Conservation (phyloP, 352 stramenopile genomes). For the Pythium sp. region DNA sequence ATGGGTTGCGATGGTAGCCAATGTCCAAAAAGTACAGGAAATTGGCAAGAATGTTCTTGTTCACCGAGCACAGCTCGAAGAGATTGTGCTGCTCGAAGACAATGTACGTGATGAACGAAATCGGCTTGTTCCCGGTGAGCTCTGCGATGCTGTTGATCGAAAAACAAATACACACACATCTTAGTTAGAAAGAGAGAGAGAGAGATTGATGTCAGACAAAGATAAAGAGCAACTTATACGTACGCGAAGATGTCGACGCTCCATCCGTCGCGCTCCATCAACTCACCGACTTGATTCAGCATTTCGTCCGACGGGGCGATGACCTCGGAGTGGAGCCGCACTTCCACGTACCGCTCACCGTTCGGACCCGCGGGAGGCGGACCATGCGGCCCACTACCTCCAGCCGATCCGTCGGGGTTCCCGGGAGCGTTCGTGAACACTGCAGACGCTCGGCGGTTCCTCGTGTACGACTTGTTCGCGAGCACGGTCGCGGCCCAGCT, state of each 20-base stretch:
- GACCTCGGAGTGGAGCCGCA: slow-evolving; percentile 60
- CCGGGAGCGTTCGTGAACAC: slow-evolving; percentile 32
- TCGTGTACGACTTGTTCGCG: slow-evolving; percentile 76
- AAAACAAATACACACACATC: neutral
- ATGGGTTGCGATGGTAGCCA: slow-evolving; percentile 78
- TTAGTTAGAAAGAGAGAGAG: neutral
- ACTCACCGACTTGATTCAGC: slow-evolving; percentile 58
- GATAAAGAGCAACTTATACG: slow-evolving; percentile 8
- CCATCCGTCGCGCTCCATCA: slow-evolving; percentile 78
- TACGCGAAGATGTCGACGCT: slow-evolving; percentile 74
- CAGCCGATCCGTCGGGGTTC: slow-evolving; percentile 9
- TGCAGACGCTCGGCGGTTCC: slow-evolving; percentile 54
- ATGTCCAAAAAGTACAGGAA: slow-evolving; percentile 81
- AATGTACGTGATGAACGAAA: slow-evolving; percentile 83
- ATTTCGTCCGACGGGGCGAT: slow-evolving; percentile 49
- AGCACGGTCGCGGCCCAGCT: slow-evolving; percentile 75
- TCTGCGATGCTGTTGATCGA: slow-evolving; percentile 41
- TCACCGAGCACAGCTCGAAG: slow-evolving; percentile 66
- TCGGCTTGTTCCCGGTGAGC: slow-evolving; percentile 64
- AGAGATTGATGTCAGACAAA: no score
- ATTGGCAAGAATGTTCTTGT: slow-evolving; percentile 75
- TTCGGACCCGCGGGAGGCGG: slow-evolving; percentile 12
- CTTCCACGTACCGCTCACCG: slow-evolving; percentile 37
- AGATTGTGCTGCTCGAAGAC: slow-evolving; percentile 83
- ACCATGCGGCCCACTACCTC: slow-evolving; percentile 11